Evolutionary conservation across 2,329 filamentous ascomycete genomes (phyloP), one percentile per base, ranked within the genome.

Genomic region (Xylaria digitata): DNA sequence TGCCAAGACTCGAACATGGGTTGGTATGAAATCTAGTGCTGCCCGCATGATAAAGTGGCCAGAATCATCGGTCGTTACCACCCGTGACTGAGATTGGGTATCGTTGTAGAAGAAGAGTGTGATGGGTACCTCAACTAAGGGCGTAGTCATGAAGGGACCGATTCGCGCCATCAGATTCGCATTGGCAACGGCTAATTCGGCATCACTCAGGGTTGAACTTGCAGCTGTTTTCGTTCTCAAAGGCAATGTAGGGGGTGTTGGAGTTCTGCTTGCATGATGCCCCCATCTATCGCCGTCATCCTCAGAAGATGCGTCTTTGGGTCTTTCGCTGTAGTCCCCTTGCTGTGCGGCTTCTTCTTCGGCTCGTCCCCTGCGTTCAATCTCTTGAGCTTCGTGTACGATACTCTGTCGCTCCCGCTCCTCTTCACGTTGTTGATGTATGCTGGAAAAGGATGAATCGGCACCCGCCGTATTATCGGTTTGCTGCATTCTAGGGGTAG

Each of bases 41-140:
- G 92, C 93, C 13, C 94, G 87, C 34, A 94, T 83, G 46, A 84
- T 86, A 74, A 99, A 99, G 78, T 99, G 96, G 0, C 96, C 96
- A 0, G 92, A 89, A 37, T 96, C 91, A 75, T 97, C 91, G 0
- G 96, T 99, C 69, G 87, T 86, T 3, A 97, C 88, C 0, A 92
- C 97, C 59, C 91, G 87, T 32, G 95, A 96, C 73, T 94, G 90
- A 0, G 95, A 97, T 57, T 89, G 86, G 2, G 86, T 81, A 15
- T 96, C 89, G 74, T 98, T 96, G 81, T 96, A 99, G 79, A 99
- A 98, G 82, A 98, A 97, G 0, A 97, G 84, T 0, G 94, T 97
- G 60, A 99, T 90, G 0, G 94, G 90, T 21, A 89, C 86, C 57
- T 91, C 87, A 0, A 90, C 88, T 63, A 94, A 82, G 0, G 96